Base-by-base conservation (phyloP, 176 grass and related monocot species). In the Ensete glaucum region DNA sequence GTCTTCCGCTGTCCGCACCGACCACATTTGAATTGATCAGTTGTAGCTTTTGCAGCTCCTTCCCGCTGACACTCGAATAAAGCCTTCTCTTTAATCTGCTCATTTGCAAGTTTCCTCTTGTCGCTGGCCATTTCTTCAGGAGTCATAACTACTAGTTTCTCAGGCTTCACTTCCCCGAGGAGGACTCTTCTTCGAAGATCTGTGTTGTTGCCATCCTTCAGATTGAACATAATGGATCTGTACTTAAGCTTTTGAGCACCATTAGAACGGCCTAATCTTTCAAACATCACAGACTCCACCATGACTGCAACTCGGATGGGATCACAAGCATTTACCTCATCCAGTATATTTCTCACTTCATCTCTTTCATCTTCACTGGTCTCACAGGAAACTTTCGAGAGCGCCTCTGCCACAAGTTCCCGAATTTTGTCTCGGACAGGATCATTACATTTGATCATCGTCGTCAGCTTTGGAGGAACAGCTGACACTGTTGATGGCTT, bases 11-110 rank as follows among this genome's bases (percentile, higher is more conserved):
- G 70, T 17, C 70, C 51, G 1, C 70, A 73, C 52, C 70, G 70
- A 1, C 70, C 50, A 11, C 70, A 73, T 73, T 73, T 73, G 51
- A 73, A 73, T 51, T 73, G 51, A 14, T 73, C 70, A 21, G 70
- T 73, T 22, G 70, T 73, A 24, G 70, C 70, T 24, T 73, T 73
- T 14, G 70, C 19, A 10, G 70, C 50, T 9, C 50, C 70, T 6
- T 2, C 70, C 11, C 57, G 57, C 13, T 62, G 17, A 62, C 57
- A 62, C 20, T 62, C 57, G 20, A 62, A 62, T 19, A 62, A n/a
- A 62, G 57, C 57, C 70, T 53, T 64, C 62, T 64, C 62, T 64
- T 64, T 64, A 11, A 64, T 64, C 62, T 64, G 62, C 22, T 64
- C 23, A 62, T 62, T 62, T 62, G 57, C 57, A 62, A 15, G 17